Evolutionary conservation across 2,329 filamentous ascomycete species (phyloP).

Genomic region (Gaeumannomyces sp.): DNA sequence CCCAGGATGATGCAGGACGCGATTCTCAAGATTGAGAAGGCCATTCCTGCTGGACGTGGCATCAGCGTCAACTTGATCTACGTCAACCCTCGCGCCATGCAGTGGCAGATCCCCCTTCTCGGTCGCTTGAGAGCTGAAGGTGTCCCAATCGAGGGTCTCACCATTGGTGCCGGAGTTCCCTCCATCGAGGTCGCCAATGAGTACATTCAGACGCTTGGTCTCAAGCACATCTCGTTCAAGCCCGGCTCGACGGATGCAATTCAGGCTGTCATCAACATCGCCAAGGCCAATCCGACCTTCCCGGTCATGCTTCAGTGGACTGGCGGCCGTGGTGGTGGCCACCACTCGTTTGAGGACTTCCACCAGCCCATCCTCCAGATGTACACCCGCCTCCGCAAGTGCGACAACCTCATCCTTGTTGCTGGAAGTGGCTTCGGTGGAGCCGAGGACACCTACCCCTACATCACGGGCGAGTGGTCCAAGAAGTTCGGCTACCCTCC

Average conservation of each 20-base stretch:
- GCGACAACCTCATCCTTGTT: constrained; percentile 80
- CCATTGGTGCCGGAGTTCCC: constrained; percentile 88
- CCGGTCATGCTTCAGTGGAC: constrained; percentile 95
- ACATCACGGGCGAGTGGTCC: constrained; percentile 87
- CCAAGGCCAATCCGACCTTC: constrained; percentile 88
- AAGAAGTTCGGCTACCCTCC: constrained; percentile 77
- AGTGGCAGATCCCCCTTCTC: constrained; percentile 84
- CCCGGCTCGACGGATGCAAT: constrained; percentile 85
- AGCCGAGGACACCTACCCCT: constrained; percentile 84
- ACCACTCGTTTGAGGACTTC: constrained; percentile 94
- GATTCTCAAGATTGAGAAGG: constrained; percentile 75
- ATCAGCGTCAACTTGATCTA: constrained; percentile 91
- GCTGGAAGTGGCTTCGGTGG: constrained; percentile 90
- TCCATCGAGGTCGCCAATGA: constrained; percentile 90
- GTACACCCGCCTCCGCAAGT: constrained; percentile 82
- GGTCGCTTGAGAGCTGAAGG: constrained; percentile 75
- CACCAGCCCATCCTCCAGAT: constrained; percentile 86
- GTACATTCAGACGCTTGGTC: constrained; percentile 85
- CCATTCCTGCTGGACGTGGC: constrained; percentile 77
- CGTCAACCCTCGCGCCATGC: constrained; percentile 82
- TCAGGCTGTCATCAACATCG: constrained; percentile 84
- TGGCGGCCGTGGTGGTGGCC: constrained; percentile 85
- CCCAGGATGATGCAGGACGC: constrained; percentile 77
- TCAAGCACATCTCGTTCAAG: constrained; percentile 94
- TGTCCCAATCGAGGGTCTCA: constrained; percentile 84